Base-by-base conservation (phyloP, 2,329 filamentous ascomycete genomes). In the Xylaria sp. region DNA sequence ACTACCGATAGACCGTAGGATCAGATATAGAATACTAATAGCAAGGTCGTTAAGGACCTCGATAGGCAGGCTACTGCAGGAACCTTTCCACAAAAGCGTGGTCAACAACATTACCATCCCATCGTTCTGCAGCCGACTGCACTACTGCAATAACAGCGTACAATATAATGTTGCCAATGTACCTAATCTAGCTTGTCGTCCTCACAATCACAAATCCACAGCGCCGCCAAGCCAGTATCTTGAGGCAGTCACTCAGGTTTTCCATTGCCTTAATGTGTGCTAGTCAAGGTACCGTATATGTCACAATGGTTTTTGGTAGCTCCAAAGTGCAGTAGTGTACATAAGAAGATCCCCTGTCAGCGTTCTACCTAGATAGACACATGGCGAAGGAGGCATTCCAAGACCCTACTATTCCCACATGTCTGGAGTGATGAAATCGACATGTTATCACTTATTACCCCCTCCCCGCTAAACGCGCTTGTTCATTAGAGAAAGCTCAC, bases 51-150 rank as follows among this genome's bases (percentile, higher is more conserved):
- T n/a, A 53, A 36, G 48, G 39, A 17, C 39, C 14, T 3, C 6
- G 4, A 17, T 39, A 56, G 30, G 60, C 32, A 39, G 55, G 27
- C 61, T 57, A 64, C 61, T 64, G 42, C 61, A 64, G 61, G 61
- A 64, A 64, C 61, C 53, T 57, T 7, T 27, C 30, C 51, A 45
- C 48, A 39, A 50, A 24, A 32, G n/a, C 50, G 21, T 36, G 59
- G 42, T 61, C 48, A 45, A 12, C 48, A 30, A 30, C 14, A n/a
- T 61, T 45, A 27, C 53, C 32, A 45, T 53, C 30, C 45, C 34
- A 60, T 60, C 19, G 21, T 30, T 27, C 48, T 21, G 3, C 21
- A 30, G 11, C 1, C 5, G 48, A 51, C 9, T 30, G 17, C 42
- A 19, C 42, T 47, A 47, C 34, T 36, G 11, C 11, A 36, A 27